Percentiles rank a stretch among this genome's conserved stretches.
Evolutionary conservation across 192 early-diverging fungal genomes (phyloP).

Genomic region (Coemansia sp.): DNA sequence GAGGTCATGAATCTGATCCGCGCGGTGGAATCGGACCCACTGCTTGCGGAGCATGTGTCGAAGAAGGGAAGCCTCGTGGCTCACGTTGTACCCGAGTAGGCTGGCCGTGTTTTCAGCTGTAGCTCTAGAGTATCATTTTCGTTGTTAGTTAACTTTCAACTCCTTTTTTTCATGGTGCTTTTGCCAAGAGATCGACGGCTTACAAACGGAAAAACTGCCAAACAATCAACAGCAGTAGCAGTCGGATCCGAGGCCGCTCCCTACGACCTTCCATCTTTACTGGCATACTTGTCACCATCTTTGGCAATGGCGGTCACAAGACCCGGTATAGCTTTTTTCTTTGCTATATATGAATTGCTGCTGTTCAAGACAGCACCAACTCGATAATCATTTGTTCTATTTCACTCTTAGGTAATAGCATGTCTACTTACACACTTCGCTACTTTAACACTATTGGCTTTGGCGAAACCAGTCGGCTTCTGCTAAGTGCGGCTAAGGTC

Average conservation of each 20-base stretch:
- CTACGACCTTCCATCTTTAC: neutral
- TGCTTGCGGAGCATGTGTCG: neutral
- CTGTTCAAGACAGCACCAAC: neutral
- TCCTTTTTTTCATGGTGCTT: too few species aligned
- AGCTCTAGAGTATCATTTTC: too few species aligned
- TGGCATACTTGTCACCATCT: neutral
- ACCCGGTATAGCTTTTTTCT: neutral
- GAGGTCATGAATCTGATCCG: slow-evolving; percentile 31
- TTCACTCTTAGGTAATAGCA: neutral
- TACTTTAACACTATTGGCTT: slow-evolving; percentile 29
- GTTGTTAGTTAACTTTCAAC: too few species aligned
- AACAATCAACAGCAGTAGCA: neutral
- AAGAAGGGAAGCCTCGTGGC: neutral
- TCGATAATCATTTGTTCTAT: neutral
- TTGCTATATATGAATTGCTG: neutral
- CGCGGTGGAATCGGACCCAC: slow-evolving; percentile 17
- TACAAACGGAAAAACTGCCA: neutral
- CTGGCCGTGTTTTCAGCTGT: too few species aligned
- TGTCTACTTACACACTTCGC: slow-evolving; percentile 24
- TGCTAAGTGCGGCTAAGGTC: slow-evolving; percentile 49
- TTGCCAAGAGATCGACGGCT: too few species aligned
- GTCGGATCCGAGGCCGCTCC: neutral
- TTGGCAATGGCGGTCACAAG: neutral
- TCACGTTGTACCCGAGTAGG: neutral
- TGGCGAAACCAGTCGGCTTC: slow-evolving; percentile 25